Conservation (phyloP, 345 rosid genomes). For the Toxicodendron radicans region DNA sequence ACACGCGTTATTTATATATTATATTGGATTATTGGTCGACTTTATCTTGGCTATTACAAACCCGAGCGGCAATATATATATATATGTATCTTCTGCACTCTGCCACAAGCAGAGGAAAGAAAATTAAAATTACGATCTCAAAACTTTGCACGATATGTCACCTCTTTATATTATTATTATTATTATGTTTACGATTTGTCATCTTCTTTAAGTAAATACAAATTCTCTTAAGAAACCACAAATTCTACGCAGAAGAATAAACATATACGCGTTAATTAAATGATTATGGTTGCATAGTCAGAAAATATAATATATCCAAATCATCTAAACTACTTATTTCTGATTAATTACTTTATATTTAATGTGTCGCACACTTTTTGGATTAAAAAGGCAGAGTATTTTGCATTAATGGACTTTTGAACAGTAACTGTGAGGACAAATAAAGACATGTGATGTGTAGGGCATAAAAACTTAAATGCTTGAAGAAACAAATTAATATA, state of each 20-base stretch:
- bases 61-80: conserved; percentile 12
- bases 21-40: too few relatives aligned
- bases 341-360: neutral
- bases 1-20: too few relatives aligned
- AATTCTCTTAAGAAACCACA: too few relatives aligned
- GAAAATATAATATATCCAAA: too few relatives aligned
- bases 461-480: conserved; percentile 18
- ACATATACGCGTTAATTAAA: too few relatives aligned
- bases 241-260: too few relatives aligned
- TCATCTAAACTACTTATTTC: too few relatives aligned
- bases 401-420: conserved; percentile 8
- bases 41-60: too few relatives aligned
- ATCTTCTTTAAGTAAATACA: too few relatives aligned
- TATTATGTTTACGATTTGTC: too few relatives aligned
- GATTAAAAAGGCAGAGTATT: neutral
- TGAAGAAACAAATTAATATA: neutral
- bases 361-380: neutral
- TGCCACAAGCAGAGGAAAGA: too few relatives aligned
- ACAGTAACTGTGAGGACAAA: conserved; percentile 25
- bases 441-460: conserved; percentile 32
- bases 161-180: neutral
- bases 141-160: neutral
- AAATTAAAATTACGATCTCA: neutral
- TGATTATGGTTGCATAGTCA: too few relatives aligned
- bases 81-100: neutral